phyloP scores from a whole-genome alignment of 768 basidiomycete genomes.

The Phanerochaete carnosa region DNA sequence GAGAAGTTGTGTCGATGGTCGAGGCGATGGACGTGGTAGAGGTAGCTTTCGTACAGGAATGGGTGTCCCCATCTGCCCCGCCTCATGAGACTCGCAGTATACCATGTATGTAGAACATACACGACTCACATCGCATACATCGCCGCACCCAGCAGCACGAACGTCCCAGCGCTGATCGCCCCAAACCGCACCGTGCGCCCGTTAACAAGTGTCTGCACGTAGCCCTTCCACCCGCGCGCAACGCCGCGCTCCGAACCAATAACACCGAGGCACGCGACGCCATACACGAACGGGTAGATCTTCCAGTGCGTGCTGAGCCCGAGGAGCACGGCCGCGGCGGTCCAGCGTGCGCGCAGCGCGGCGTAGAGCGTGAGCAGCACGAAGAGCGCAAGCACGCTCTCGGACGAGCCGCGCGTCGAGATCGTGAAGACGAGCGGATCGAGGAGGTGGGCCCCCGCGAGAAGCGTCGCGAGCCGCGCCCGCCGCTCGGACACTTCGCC shows the following conservation, averaged over 20 bases:
- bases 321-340: constrained; percentile 63
- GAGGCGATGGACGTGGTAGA: constrained; percentile 87
- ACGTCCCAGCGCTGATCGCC: constrained; percentile 64
- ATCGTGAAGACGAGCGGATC: constrained; percentile 96
- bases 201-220: constrained; percentile 44
- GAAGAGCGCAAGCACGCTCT: constrained; percentile 78
- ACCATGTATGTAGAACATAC: neutral
- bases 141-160: constrained; percentile 52
- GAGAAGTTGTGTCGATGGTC: constrained; percentile 99
- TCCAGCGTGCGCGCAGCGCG: constrained; percentile 57
- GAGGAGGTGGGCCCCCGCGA: constrained; percentile 73
- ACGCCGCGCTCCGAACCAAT: constrained; percentile 30
- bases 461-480: constrained; percentile 44
- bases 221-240: constrained; percentile 21
- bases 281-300: constrained; percentile 93
- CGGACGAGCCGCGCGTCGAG: constrained; percentile 95
- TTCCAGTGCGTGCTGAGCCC: constrained; percentile 94
- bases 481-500: neutral
- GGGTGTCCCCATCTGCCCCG: constrained; percentile 84
- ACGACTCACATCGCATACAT: constrained; percentile 74
- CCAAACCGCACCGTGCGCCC: constrained; percentile 59
- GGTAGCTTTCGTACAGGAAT: constrained; percentile 87
- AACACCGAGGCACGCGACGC: constrained; percentile 66
- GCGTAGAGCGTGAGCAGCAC: constrained; percentile 69
- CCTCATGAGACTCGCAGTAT: neutral